These are phyloP conservation scores for Hydrangea macrophylla DNA, from an alignment of 148 eudicot genomes.

Conservation along the genomic window DNA sequence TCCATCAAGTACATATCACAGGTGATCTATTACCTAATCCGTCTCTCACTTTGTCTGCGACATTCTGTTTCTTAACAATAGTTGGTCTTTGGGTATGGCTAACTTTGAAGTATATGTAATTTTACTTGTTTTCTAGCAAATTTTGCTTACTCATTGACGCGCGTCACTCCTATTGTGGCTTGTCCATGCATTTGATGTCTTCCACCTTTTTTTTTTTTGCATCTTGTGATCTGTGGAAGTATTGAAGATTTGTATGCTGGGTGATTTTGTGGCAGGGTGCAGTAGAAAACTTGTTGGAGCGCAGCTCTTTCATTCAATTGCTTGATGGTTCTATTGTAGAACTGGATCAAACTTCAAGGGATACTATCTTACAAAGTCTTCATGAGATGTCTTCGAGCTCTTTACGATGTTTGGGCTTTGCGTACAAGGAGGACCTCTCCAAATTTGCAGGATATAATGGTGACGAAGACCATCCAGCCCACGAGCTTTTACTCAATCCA, in stretches of 20 bases:
- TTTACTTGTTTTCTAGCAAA: background rate
- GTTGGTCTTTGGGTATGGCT: too few relatives aligned
- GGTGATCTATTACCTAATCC: too few relatives aligned
- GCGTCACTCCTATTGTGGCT: background rate
- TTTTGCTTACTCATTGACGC: background rate
- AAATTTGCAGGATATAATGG: conserved; percentile 61
- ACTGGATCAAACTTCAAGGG: conserved; percentile 45
- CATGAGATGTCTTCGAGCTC: conserved; percentile 61
- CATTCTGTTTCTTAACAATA: too few relatives aligned
- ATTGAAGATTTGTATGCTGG: conserved; percentile 9
- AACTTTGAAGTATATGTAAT: background rate
- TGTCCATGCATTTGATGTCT: background rate
- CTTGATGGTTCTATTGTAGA: conserved; percentile 62
- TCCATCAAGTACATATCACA: too few relatives aligned
- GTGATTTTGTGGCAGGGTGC: conserved; percentile 64
- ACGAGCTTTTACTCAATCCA: conserved; percentile 57
- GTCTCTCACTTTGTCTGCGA: too few relatives aligned
- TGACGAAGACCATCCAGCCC: conserved; percentile 73
- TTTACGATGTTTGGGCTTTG: conserved; percentile 69
- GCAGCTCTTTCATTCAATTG: conserved; percentile 72
- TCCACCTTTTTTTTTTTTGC: background rate
- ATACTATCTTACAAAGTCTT: conserved; percentile 52
- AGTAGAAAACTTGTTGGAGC: conserved; percentile 73
- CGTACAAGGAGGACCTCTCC: conserved; percentile 59
- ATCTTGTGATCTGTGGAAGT: background rate